Evolutionary conservation across 768 basidiomycete species (phyloP), one percentile per base, ranked within the genome.

Genomic region (Termitomyces sp.): DNA sequence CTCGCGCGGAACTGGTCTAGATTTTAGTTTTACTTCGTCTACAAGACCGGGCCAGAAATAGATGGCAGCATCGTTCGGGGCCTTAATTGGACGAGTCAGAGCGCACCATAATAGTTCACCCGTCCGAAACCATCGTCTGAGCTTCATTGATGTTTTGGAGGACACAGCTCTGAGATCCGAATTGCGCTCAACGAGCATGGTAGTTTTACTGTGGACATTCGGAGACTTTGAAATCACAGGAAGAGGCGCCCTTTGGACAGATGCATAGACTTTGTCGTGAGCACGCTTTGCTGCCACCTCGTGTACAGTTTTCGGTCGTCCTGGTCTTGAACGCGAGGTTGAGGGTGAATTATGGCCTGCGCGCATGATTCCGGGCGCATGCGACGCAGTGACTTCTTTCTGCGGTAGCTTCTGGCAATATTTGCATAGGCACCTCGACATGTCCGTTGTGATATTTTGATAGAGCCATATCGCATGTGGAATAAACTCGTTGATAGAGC

Each of bases 391-490:
- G 56, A 92, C 86, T 63, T 85, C 81, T 39, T 79, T 80, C 67
- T 92, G 90, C 0, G 84, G 73, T 59, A 81, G 76, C 63, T 85
- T 86, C 41, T 80, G 72, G 66, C 89, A 92, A 62, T 92, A 92
- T 66, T 90, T 91, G 73, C 90, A 93, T 32, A 71, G 70, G 64
- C 90, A 93, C 42, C 78, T 78, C 3, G 67, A 64, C 44, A 76
- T 76, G 58, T 78, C 67, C 57, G 78, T 65, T 2, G 73, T 73
- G 0, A 72, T 64, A 57, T 89, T 85, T 7, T 74, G 73, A 67
- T 85, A 75, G 10, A 94, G 79, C 91, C 91, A 94, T 56, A 84
- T 74, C 2, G 88, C 88, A 63, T 94, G 92, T 4, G 91, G 90
- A 46, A 88, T 80, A 67, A 94, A 91, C 66, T 94, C 92, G 47